Percentiles rank a stretch among this genome's conserved stretches.
These are phyloP conservation scores for Diplocarpon rosae DNA, from an alignment of 2,329 filamentous ascomycete genomes.

Conservation along the genomic window DNA sequence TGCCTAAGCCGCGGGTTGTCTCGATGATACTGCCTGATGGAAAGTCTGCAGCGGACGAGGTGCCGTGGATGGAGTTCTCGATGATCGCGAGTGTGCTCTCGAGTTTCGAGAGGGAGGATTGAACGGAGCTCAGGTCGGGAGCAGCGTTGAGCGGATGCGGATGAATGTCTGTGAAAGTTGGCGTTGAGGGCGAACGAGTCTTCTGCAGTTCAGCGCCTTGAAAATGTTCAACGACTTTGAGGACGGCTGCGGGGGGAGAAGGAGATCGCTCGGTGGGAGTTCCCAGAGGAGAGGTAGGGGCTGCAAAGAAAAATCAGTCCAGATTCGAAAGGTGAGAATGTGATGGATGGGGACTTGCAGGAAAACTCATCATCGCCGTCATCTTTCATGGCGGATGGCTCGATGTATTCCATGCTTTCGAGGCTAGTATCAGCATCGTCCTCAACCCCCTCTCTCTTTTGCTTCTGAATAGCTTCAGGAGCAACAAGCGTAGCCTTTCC, in stretches of 20 bases:
- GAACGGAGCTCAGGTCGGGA: too few species aligned
- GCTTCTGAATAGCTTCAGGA: not conserved
- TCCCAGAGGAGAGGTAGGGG: not conserved
- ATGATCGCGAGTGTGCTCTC: too few species aligned
- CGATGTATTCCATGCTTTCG: slow-evolving; percentile 15
- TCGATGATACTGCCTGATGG: not conserved
- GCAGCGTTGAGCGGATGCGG: too few species aligned
- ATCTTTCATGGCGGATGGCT: not conserved
- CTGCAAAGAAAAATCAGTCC: not conserved
- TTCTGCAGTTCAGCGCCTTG: not conserved
- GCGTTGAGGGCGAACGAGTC: not conserved
- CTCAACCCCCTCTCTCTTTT: not conserved
- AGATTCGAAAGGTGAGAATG: not conserved
- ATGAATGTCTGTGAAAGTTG: not conserved
- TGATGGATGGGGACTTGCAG: not conserved
- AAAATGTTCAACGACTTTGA: too few species aligned
- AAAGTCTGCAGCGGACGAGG: not conserved
- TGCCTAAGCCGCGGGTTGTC: not conserved
- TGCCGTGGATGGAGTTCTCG: not conserved
- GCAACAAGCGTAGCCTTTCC: not conserved
- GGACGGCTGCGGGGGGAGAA: too few species aligned
- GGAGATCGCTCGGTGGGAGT: not conserved
- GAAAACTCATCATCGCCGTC: not conserved
- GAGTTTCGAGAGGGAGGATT: too few species aligned
- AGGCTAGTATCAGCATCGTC: not conserved